A percentile compares a stretch with the other conserved stretches of the same genome.
Conservation (phyloP, 139 green algal genomes). For the Desmodesmus armatus region DNA sequence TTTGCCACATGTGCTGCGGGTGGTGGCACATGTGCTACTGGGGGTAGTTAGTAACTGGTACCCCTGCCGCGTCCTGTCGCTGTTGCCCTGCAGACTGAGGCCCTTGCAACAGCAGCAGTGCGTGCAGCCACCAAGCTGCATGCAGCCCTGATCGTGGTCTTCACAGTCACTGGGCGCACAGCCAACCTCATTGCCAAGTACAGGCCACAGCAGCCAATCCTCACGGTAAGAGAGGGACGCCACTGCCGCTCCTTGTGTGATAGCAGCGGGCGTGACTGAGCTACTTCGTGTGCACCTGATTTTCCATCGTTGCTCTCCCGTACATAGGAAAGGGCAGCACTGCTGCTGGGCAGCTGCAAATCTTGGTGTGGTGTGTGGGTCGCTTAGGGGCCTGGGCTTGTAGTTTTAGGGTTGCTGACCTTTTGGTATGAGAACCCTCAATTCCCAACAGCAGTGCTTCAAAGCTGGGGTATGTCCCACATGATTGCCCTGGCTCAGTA, state of each 20-base stretch:
- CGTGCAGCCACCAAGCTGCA: conserved; percentile 87
- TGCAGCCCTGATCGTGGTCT: conserved; percentile 87
- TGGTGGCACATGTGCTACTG: neutral
- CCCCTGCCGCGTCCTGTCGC: neutral
- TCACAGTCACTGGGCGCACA: conserved; percentile 85
- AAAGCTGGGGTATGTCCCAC: too few species aligned
- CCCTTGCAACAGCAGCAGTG: conserved; percentile 85
- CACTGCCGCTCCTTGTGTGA: neutral
- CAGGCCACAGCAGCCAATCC: conserved; percentile 78
- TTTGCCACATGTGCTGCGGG: neutral
- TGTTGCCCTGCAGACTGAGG: conserved; percentile 71
- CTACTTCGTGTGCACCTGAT: too few species aligned
- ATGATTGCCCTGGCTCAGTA: too few species aligned
- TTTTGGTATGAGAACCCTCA: too few species aligned
- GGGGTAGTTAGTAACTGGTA: neutral
- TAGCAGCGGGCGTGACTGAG: too few species aligned
- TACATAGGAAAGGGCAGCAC: too few species aligned
- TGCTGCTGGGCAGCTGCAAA: too few species aligned
- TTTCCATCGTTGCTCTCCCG: too few species aligned
- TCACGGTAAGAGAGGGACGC: conserved; percentile 67
- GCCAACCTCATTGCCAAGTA: conserved; percentile 90
- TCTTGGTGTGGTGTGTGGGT: too few species aligned
- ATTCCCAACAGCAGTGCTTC: too few species aligned
- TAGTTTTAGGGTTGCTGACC: too few species aligned
- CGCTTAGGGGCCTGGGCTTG: too few species aligned